Conservation (phyloP, 345 rosid species). For the Geranium brycei region DNA sequence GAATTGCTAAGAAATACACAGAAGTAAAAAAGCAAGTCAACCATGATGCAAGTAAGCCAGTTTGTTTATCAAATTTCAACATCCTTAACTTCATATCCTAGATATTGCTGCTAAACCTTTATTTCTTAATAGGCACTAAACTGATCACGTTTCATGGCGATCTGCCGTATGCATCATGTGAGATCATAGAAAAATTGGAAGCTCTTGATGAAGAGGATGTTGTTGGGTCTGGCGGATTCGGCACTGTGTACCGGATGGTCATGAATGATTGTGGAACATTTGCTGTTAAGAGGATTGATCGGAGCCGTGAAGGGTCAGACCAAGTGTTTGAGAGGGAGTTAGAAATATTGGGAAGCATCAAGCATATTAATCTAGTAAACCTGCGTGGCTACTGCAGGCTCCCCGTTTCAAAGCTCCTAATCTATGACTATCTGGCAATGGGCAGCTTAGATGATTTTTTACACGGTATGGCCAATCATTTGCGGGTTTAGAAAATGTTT, state of each 20-base stretch:
- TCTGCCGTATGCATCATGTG: constrained; percentile 76
- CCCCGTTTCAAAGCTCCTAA: constrained; percentile 71
- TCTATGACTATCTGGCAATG: constrained; percentile 76
- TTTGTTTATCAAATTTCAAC: neutral
- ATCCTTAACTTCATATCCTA: neutral
- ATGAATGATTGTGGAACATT: constrained; percentile 96
- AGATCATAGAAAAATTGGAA: constrained; percentile 86
- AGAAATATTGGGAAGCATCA: constrained; percentile 92
- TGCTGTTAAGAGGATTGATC: constrained; percentile 88
- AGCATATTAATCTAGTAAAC: constrained; percentile 86
- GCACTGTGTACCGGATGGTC: constrained; percentile 91
- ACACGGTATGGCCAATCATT: constrained; percentile 38
- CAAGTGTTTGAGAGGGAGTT: constrained; percentile 84
- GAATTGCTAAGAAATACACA: constrained; percentile 70
- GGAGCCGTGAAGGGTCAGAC: constrained; percentile 81
- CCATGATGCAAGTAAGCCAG: constrained; percentile 43
- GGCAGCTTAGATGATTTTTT: constrained; percentile 86
- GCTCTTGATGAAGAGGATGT: constrained; percentile 84
- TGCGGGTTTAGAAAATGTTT: neutral
- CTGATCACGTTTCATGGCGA: constrained; percentile 94
- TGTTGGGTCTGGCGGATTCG: constrained; percentile 97
- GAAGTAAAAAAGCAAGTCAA: constrained; percentile 81
- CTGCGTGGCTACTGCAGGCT: constrained; percentile 91
- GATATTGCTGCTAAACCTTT: constrained; percentile 1
- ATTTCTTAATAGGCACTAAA: constrained; percentile 39